These are phyloP conservation scores for Alternaria sp. DNA, from an alignment of 2,329 filamentous ascomycete species.

Conservation along the genomic window DNA sequence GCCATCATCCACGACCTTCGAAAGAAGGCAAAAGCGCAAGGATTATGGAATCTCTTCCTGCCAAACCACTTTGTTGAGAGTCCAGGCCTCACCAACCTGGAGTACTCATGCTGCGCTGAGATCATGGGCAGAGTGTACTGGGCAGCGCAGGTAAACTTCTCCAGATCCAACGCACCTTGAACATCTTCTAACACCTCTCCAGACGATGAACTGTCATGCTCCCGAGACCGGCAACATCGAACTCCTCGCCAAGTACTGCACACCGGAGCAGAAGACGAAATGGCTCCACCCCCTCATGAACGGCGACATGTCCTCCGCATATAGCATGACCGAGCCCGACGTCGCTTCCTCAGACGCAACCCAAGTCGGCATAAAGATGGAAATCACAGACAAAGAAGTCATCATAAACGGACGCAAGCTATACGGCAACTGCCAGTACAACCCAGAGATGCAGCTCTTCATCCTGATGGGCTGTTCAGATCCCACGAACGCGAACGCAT, in stretches of 20 bases:
- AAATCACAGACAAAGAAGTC: constrained; percentile 47
- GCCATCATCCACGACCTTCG: constrained; percentile 52
- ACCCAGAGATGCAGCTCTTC: constrained; percentile 45
- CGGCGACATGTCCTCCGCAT: constrained; percentile 58
- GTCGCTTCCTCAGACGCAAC: constrained; percentile 59
- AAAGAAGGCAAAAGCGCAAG: constrained; percentile 51
- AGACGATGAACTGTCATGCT: constrained; percentile 56
- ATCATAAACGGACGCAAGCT: constrained; percentile 53
- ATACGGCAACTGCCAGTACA: constrained; percentile 51
- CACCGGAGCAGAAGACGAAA: constrained; percentile 56
- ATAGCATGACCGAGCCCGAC: constrained; percentile 61
- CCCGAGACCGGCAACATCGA: constrained; percentile 62
- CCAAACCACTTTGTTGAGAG: constrained; percentile 52
- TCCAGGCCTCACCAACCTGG: constrained; percentile 55
- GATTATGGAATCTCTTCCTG: constrained; percentile 51
- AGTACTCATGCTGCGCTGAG: constrained; percentile 56
- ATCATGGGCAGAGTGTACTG: constrained; percentile 57
- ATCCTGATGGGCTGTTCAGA: constrained; percentile 51
- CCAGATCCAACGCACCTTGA: not conserved
- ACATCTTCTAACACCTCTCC: not conserved
- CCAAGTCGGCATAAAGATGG: constrained; percentile 52
- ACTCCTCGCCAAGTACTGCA: constrained; percentile 61
- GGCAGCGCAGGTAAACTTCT: constrained; percentile 48
- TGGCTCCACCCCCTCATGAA: constrained; percentile 59
- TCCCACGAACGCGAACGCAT: constrained; percentile 49